Base-by-base conservation (phyloP, 192 early-diverging fungal species). In the Kappamyces sp. region DNA sequence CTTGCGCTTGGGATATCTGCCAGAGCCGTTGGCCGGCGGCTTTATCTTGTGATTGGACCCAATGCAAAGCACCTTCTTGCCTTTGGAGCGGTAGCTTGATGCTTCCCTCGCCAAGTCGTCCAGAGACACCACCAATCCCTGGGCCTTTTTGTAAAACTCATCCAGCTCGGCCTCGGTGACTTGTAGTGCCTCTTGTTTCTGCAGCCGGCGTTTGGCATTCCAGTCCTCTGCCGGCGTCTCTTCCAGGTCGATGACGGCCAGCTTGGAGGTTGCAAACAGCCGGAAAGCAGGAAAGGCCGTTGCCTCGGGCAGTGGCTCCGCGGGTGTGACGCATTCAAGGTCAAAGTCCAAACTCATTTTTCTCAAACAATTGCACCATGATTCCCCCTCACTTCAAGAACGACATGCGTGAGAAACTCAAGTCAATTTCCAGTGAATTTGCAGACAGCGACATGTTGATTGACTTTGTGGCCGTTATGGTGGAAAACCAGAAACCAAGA, bases 401-500 rank as follows among this genome's bases (percentile, higher is more conserved):
- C 23, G 23, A 23, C 23, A 23, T 23, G 23, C 23, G 23, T 23
- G 23, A 23, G 23, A 36, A 57, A 40, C 36, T 57, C 10, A 23
- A 23, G 1, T 31, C 31, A 9, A 8, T 57, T n/a, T 44, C 41
- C 47, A 44, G 41, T 44, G 55, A 57, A 32, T 57, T 57, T 57
- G 55, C 36, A 10, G 38, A 57, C 36, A 35, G 32, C 12, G 55
- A 40, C 8, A 57, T 57, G 38, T 41, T 57, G 36, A 31, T 57
- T n/a, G 55, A 57, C 13, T 57, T 57, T 57, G 55, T 57, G 3
- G 34, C 47, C 15, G 55, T 40, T 6, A 57, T 57, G 55, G 55
- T 57, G 31, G 55, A 57, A 40, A 57, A 57, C 23, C 55, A 57
- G 55, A 57, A 57, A 57, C 55, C 55, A 57, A 57, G 47, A 32